Evolutionary conservation across 2,329 filamentous ascomycete genomes (phyloP).

Genomic region (Penicillium sp.): DNA sequence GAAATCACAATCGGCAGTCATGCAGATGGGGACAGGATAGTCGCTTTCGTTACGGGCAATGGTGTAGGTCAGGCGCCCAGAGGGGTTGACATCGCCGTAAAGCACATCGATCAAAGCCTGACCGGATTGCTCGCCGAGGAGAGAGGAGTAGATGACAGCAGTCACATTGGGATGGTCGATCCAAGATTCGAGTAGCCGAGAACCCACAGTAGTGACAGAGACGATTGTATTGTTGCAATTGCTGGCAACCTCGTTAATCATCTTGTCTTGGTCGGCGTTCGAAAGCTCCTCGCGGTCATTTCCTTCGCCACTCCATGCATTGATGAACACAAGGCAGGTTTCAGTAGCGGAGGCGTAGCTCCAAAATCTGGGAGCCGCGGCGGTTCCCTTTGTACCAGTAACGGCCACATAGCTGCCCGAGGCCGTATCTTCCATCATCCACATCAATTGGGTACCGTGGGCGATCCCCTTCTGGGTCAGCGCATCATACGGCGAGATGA

Average conservation of each 20-base stretch:
- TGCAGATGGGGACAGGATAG: conserved; percentile 68
- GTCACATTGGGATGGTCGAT: conserved; percentile 74
- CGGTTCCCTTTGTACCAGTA: conserved; percentile 9
- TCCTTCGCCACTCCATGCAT: conserved; percentile 74
- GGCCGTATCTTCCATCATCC: conserved; percentile 15
- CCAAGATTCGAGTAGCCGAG: conserved; percentile 62
- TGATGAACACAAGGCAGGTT: conserved; percentile 74
- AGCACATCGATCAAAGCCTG: conserved; percentile 78
- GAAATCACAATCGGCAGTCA: conserved; percentile 66
- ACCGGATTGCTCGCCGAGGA: conserved; percentile 80
- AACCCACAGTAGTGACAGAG: conserved; percentile 74
- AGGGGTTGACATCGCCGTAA: conserved; percentile 75
- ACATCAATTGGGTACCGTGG: conserved; percentile 21
- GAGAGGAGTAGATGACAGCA: conserved; percentile 76
- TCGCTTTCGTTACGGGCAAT: conserved; percentile 66
- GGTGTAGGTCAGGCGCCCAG: conserved; percentile 75
- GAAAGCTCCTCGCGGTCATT: conserved; percentile 60
- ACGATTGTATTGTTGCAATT: conserved; percentile 83
- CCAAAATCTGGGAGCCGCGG: conserved; percentile 7
- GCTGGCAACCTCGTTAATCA: conserved; percentile 80
- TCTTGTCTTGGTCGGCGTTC: conserved; percentile 67
- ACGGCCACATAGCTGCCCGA: conserved; percentile 10
- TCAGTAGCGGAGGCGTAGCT: conserved; percentile 31
- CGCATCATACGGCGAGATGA: conserved; percentile 16
- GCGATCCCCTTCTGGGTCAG: conserved; percentile 12